phyloP scores from a whole-genome alignment of 1,284 basidiomycete species.

The Tilletia indica region DNA sequence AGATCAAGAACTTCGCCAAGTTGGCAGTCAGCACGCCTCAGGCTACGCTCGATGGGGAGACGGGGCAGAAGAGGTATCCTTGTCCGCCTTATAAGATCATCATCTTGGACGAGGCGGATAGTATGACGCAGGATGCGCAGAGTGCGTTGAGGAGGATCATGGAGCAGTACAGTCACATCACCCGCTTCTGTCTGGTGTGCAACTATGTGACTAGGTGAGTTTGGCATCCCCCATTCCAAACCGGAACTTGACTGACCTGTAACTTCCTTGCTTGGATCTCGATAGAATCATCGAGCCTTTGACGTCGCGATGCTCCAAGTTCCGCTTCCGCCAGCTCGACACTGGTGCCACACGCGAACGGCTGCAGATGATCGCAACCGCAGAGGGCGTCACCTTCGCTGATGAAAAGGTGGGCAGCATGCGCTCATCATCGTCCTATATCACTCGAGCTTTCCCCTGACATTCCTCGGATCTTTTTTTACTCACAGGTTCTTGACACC shows the following conservation, averaged over 20 bases:
- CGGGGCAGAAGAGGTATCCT: constrained; percentile 64
- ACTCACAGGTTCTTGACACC: constrained; percentile 65
- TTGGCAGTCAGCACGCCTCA: constrained; percentile 54
- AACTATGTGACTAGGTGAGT: constrained; percentile 95
- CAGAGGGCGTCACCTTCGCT: constrained; percentile 60
- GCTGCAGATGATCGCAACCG: constrained; percentile 73
- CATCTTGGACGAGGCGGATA: constrained; percentile 97
- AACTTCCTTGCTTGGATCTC: background rate
- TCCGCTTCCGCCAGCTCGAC: constrained; percentile 92
- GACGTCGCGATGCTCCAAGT: constrained; percentile 98
- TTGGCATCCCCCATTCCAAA: too few species aligned
- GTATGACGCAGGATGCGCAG: constrained; percentile 99
- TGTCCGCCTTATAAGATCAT: constrained; percentile 99
- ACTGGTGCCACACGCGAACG: constrained; percentile 71
- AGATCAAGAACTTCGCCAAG: constrained; percentile 97
- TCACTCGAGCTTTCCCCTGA: too few species aligned
- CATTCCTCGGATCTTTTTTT: background rate
- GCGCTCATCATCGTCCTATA: too few species aligned
- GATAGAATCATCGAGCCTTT: constrained; percentile 94
- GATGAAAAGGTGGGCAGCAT: constrained; percentile 22
- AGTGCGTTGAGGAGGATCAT: constrained; percentile 93
- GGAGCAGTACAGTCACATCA: constrained; percentile 96
- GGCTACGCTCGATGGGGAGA: background rate
- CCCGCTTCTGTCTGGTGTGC: constrained; percentile 96
- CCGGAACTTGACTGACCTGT: background rate